These are phyloP conservation scores for Amborella trichopoda DNA, from an alignment of 164 flowering plant genomes.

Conservation along the genomic window DNA sequence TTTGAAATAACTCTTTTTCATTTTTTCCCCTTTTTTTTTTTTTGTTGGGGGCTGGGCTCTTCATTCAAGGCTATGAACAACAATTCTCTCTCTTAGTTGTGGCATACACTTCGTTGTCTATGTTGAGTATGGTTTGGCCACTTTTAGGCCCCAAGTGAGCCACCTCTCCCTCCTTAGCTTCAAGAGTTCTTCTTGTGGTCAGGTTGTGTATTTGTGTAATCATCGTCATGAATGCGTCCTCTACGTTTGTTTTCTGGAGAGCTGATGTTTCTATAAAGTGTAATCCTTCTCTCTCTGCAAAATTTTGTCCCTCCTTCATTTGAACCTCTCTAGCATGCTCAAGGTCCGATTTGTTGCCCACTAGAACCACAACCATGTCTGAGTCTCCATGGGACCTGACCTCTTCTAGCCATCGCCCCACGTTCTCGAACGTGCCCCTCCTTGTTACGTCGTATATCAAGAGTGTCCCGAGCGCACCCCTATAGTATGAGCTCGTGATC, in stretches of 20 bases:
- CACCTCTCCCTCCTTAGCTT: conserved; percentile 17
- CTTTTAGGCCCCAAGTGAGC: background rate
- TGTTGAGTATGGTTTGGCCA: conserved; percentile 7
- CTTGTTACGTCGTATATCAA: conserved; percentile 72
- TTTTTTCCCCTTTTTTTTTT: no score
- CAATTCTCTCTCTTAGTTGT: conserved; percentile 5
- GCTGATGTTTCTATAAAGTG: conserved; percentile 40
- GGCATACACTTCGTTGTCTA: conserved; percentile 12
- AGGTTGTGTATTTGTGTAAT: conserved; percentile 38
- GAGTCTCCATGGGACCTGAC: conserved; percentile 34
- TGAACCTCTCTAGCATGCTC: conserved; percentile 30
- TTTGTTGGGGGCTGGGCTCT: no score
- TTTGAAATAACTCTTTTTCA: no score
- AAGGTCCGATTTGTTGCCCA: conserved; percentile 67
- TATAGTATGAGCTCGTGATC: conserved; percentile 77
- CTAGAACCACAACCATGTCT: conserved; percentile 55
- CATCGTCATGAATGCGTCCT: conserved; percentile 56
- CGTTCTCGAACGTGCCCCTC: conserved; percentile 33
- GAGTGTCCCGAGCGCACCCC: conserved; percentile 73
- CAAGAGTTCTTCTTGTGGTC: conserved; percentile 32
- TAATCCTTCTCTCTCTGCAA: conserved; percentile 50
- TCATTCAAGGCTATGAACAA: conserved; percentile 4
- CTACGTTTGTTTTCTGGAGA: conserved; percentile 35
- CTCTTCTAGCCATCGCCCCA: conserved; percentile 58
- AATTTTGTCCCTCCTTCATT: conserved; percentile 35